Evolutionary conservation across 768 basidiomycete genomes (phyloP).

Genomic region (Serendipita indica): DNA sequence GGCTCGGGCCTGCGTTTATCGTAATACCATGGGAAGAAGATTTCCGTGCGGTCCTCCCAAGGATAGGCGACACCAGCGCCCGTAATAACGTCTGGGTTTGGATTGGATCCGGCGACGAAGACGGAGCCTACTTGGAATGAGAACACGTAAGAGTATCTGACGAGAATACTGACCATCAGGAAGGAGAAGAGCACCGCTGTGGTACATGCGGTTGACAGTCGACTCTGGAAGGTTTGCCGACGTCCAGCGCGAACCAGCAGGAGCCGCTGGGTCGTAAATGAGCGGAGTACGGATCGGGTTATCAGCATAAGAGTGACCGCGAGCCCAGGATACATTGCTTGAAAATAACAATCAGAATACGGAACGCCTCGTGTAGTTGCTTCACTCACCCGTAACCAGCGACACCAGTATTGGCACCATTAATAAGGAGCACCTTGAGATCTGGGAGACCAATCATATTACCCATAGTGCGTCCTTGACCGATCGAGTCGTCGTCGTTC

Average conservation of each 20-base stretch:
- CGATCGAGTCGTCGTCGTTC: constrained; percentile 56
- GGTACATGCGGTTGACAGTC: constrained; percentile 69
- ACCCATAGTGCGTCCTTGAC: constrained; percentile 73
- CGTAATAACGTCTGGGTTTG: constrained; percentile 61
- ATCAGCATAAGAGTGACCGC: constrained; percentile 46
- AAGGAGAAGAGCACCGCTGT: constrained; percentile 80
- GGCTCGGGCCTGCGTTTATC: constrained; percentile 54
- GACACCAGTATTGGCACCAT: constrained; percentile 74
- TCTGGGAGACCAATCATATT: constrained; percentile 77
- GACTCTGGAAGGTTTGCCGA: constrained; percentile 46
- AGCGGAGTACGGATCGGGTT: constrained; percentile 69
- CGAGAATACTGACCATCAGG: constrained; percentile 31
- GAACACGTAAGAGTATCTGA: neutral
- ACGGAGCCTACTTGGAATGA: too few relatives aligned
- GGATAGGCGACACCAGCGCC: constrained; percentile 46
- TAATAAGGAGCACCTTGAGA: constrained; percentile 62
- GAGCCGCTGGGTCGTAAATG: constrained; percentile 64
- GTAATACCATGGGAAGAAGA: constrained; percentile 89
- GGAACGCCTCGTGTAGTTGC: too few relatives aligned
- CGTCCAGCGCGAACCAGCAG: constrained; percentile 62
- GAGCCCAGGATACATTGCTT: constrained; percentile 51
- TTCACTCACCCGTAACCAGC: constrained; percentile 68
- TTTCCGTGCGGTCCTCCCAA: constrained; percentile 68
- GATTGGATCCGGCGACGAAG: constrained; percentile 83
- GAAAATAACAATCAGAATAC: constrained; percentile 24